These are phyloP conservation scores for Beta macrorhiza DNA, from an alignment of 179 eudicot species.

Conservation along the genomic window DNA sequence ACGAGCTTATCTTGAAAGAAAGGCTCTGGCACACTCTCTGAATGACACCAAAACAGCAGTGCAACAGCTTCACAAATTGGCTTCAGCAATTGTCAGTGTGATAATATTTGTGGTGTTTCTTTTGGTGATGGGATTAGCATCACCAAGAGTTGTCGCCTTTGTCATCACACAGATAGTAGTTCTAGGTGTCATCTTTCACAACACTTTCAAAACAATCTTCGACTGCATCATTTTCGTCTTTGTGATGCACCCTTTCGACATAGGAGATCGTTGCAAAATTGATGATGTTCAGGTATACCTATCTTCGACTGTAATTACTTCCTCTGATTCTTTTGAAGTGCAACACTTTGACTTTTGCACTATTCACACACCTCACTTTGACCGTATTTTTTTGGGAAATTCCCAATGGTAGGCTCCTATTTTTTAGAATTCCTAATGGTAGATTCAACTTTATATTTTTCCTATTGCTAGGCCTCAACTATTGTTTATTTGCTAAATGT, in stretches of 20 bases:
- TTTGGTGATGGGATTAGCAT: conserved; percentile 56
- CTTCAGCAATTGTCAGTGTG: conserved; percentile 49
- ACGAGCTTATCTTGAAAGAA: conserved; percentile 60
- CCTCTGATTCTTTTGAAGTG: no score
- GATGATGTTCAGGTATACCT: neutral
- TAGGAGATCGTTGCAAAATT: conserved; percentile 16
- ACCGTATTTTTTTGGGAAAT: no score
- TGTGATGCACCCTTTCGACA: conserved; percentile 20
- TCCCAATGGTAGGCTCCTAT: no score
- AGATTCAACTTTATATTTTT: no score
- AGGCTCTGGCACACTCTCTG: conserved; percentile 60
- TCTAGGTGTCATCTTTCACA: conserved; percentile 32
- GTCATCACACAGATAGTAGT: conserved; percentile 56
- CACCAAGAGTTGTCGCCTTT: conserved; percentile 51
- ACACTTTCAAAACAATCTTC: neutral
- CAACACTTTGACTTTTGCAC: no score
- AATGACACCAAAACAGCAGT: conserved; percentile 85
- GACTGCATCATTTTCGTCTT: conserved; percentile 16
- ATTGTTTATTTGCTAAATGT: no score
- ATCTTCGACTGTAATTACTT: no score
- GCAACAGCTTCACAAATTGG: conserved; percentile 66
- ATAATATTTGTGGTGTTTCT: conserved; percentile 46
- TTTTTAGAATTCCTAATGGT: no score
- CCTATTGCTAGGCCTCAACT: no score
- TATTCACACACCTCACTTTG: no score